Base-by-base conservation (phyloP, 768 basidiomycete species). In the Leccinum boreale region DNA sequence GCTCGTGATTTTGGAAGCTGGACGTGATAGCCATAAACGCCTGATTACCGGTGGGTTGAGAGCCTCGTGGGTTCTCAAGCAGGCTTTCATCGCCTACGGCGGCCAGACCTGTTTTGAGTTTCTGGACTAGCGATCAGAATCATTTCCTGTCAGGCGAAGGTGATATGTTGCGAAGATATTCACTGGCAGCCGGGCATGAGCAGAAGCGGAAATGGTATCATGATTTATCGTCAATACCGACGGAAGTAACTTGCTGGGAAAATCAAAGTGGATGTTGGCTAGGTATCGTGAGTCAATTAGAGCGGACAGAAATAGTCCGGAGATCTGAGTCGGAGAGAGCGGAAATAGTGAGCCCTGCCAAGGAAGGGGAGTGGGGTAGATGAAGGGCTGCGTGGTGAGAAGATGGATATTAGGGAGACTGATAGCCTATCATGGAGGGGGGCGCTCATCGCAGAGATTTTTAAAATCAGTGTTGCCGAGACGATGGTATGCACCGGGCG, bases 1-100 rank as follows among this genome's bases (percentile, higher is more conserved):
- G 56, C 60, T 52, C 23, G 64, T 69, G 67, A 59, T 63, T 69
- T 52, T 50, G 17, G 26, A 53, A 19, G 4, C 28, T 52, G 52
- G 39, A 53, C 12, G 44, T 42, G 51, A 50, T 55, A 45, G 50
- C 26, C 48, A 23, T 57, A 51, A 53, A 26, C 3, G 24, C 46
- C 33, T 50, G n/a, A 57, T 35, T 28, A n/a, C 2, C 33, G 39
- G 36, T 28, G 10, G 45, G 3, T 28, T 14, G 11, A 36, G 21
- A 47, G 57, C 49, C 42, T 42, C 39, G 39, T 42, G 35, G 50
- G 17, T 59, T 60, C 58, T 54, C 59, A 58, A 53, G 53, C 31
- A 12, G 24, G 17, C 48, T 56, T 55, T 49, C 48, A 60, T 51
- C 39, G 51, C 48, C n/a, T 36, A 33, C 55, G 59, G 64, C 47